Conservation (phyloP, 139 green algal species). For the Asterochloris sp. region DNA sequence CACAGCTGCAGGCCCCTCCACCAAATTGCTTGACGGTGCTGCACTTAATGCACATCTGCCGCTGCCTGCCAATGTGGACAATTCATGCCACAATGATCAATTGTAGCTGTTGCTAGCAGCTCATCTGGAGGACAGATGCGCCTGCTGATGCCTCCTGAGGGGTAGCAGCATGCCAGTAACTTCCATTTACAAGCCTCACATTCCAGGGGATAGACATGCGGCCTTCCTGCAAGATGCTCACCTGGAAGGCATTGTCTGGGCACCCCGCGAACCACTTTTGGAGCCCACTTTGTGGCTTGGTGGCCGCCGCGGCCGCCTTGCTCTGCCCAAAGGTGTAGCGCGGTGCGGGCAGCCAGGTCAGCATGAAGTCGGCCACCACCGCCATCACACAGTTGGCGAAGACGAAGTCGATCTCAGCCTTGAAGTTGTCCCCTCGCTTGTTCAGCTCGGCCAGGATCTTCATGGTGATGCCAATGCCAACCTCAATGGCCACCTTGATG, state of each 20-base stretch:
- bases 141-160: too few species aligned
- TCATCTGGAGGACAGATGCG: too few species aligned
- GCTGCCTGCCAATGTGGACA: too few species aligned
- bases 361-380: slow-evolving; percentile 98
- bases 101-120: too few species aligned
- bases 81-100: too few species aligned
- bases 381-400: slow-evolving; percentile 96
- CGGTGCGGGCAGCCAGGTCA: slow-evolving; percentile 96
- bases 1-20: too few species aligned
- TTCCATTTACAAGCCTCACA: too few species aligned
- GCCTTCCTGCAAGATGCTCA: neutral
- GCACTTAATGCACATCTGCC: too few species aligned
- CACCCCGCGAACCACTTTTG: slow-evolving; percentile 26
- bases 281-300: neutral
- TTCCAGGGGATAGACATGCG: too few species aligned
- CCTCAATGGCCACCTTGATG: slow-evolving; percentile 85
- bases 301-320: too few species aligned
- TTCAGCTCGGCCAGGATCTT: slow-evolving; percentile 92
- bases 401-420: slow-evolving; percentile 91
- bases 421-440: slow-evolving; percentile 65
- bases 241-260: slow-evolving; percentile 98
- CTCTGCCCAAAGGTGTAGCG: slow-evolving; percentile 16
- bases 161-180: too few species aligned
- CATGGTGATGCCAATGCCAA: slow-evolving; percentile 90
- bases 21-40: too few species aligned